Conservation (phyloP, 441 rosid genomes). For the Melianthus villosus region DNA sequence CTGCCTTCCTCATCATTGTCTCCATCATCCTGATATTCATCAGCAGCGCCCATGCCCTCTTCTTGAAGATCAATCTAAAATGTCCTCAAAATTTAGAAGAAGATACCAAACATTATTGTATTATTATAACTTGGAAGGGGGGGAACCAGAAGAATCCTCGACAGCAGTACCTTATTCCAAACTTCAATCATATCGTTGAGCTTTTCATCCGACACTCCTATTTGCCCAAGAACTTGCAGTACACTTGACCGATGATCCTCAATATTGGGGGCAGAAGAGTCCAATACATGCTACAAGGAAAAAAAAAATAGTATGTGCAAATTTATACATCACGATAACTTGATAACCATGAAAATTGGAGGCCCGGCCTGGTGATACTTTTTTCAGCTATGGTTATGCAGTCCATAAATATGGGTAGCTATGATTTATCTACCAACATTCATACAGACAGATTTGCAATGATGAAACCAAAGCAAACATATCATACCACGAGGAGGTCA, state of each 20-base stretch:
- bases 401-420: neutral
- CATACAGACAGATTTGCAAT: too few species aligned
- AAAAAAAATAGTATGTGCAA: slow-evolving; percentile 2
- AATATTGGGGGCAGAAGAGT: slow-evolving; percentile 73
- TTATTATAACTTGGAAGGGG: slow-evolving; percentile 1
- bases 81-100: slow-evolving; percentile 1
- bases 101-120: neutral
- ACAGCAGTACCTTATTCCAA: slow-evolving; percentile 63
- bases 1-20: slow-evolving; percentile 16
- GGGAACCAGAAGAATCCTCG: neutral
- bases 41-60: slow-evolving; percentile 22
- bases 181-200: slow-evolving; percentile 72
- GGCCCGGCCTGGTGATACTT: neutral
- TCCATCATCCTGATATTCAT: slow-evolving; percentile 15
- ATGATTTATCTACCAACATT: neutral
- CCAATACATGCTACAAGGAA: slow-evolving; percentile 59
- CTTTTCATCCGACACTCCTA: slow-evolving; percentile 77
- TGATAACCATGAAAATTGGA: neutral
- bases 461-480: slow-evolving; percentile 1
- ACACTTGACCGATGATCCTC: slow-evolving; percentile 81
- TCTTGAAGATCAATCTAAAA: slow-evolving; percentile 60
- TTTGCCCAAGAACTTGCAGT: slow-evolving; percentile 66
- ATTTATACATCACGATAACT: neutral
- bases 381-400: too few species aligned
- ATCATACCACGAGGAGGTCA: slow-evolving; percentile 69